A percentile compares a stretch with the other conserved stretches of the same genome.
These are phyloP conservation scores for Vanrija sp. DNA, from an alignment of 1,284 basidiomycete species.

Conservation along the genomic window DNA sequence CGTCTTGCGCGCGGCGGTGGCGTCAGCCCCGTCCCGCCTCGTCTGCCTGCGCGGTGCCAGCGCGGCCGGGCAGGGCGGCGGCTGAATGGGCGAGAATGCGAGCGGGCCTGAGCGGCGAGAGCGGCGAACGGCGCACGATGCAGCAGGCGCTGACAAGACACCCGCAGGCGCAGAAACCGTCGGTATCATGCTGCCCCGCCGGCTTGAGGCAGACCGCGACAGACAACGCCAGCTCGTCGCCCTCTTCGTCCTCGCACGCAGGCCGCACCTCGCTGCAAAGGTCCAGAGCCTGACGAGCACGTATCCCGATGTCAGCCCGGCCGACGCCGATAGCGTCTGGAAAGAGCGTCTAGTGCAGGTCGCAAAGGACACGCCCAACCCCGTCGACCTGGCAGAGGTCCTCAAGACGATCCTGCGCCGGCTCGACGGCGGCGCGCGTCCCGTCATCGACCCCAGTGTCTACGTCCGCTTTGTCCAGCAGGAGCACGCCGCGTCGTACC, in stretches of 20 bases:
- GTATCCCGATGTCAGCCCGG: slow-evolving; percentile 1
- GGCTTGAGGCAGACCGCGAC: slow-evolving; percentile 14
- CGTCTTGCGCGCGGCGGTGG: slow-evolving; percentile 7
- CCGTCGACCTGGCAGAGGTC: slow-evolving; percentile 27
- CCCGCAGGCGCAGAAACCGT: slow-evolving; percentile 22
- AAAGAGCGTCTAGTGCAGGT: slow-evolving; percentile 17
- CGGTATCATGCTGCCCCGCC: slow-evolving; percentile 33
- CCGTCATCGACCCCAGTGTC: slow-evolving; percentile 10
- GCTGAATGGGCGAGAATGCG: neutral
- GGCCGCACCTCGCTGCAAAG: slow-evolving; percentile 17
- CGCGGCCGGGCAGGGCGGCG: neutral
- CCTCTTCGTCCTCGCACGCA: slow-evolving; percentile 22
- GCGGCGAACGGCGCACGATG: neutral
- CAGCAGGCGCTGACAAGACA: neutral
- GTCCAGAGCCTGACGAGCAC: slow-evolving; percentile 26
- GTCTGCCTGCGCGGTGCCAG: neutral
- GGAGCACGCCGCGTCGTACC: slow-evolving; percentile 38
- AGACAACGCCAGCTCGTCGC: slow-evolving; percentile 27
- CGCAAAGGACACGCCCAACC: slow-evolving; percentile 18
- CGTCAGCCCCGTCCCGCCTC: slow-evolving; percentile 1
- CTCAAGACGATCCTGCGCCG: slow-evolving; percentile 32
- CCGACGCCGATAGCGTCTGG: slow-evolving; percentile 6
- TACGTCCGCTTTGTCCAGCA: slow-evolving; percentile 34
- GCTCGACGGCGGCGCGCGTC: slow-evolving; percentile 4
- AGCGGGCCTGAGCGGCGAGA: neutral